phyloP scores from a whole-genome alignment of 2,329 filamentous ascomycete species.

The Aspergillus sclerotialis region DNA sequence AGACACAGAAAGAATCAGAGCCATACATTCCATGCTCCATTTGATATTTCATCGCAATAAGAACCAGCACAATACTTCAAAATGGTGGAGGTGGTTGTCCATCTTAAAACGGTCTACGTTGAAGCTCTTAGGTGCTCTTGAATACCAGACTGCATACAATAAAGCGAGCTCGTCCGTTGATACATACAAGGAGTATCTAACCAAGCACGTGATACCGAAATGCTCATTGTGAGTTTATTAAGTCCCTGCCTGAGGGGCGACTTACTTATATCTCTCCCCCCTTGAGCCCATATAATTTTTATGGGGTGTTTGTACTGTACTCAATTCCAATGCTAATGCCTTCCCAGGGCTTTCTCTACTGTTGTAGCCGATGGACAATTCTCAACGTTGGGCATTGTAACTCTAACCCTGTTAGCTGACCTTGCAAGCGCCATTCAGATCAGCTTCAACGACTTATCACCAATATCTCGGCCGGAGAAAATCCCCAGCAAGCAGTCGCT shows the following conservation, averaged over 20 bases:
- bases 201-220: constrained; percentile 28
- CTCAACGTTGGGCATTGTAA: constrained; percentile 61
- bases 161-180: constrained; percentile 5
- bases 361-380: constrained; percentile 67
- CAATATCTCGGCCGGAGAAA: too few species aligned
- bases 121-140: constrained; percentile 45
- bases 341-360: constrained; percentile 52
- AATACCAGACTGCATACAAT: constrained; percentile 19
- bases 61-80: constrained; percentile 76
- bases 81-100: constrained; percentile 74
- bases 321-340: background rate
- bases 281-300: too few species aligned
- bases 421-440: constrained; percentile 36
- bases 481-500: background rate
- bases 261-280: too few species aligned
- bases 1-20: constrained; percentile 22
- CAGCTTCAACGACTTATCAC: too few species aligned
- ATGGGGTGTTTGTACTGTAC: too few species aligned
- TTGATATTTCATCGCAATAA: constrained; percentile 76
- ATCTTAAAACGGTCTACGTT: constrained; percentile 62
- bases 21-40: constrained; percentile 47
- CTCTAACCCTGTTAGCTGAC: constrained; percentile 59
- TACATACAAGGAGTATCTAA: constrained; percentile 27
- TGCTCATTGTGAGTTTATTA: constrained; percentile 37
- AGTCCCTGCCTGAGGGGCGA: too few species aligned